A percentile compares a stretch with the other conserved stretches of the same genome.
Evolutionary conservation across 163 green algal genomes (phyloP).

Genomic region (Chloroidium sp.): DNA sequence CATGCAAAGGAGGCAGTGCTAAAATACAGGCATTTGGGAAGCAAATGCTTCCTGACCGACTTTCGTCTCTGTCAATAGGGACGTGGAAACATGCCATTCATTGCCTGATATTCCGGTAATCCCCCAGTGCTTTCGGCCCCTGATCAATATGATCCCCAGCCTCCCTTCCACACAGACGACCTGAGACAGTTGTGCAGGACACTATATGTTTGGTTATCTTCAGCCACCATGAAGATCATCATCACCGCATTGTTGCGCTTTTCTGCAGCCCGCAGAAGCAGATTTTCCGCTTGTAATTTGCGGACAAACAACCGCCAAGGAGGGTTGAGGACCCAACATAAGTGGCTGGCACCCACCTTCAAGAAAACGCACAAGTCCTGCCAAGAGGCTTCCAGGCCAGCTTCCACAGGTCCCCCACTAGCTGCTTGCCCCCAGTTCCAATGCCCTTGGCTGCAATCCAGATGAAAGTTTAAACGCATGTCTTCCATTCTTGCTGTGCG

Average conservation of each 20-base stretch:
- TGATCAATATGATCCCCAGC: too few relatives aligned
- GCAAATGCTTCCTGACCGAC: background rate
- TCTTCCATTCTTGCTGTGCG: background rate
- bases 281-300: background rate
- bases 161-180: too few relatives aligned
- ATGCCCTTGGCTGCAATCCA: constrained; percentile 1
- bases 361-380: constrained; percentile 50
- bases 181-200: background rate
- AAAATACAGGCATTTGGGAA: too few relatives aligned
- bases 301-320: background rate
- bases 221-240: background rate
- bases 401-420: background rate
- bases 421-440: background rate
- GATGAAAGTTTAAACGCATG: constrained; percentile 2
- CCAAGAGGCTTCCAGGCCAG: constrained; percentile 39
- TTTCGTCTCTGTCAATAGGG: background rate
- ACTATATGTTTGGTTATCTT: background rate
- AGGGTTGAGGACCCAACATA: background rate
- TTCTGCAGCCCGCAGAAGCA: background rate
- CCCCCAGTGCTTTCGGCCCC: too few relatives aligned
- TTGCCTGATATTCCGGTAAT: too few relatives aligned
- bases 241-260: background rate
- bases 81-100: too few relatives aligned
- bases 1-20: too few relatives aligned
- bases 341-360: constrained; percentile 31